Evolutionary conservation across 2,329 filamentous ascomycete species (phyloP), one percentile per base, ranked within the genome.

Genomic region (Aspergillus sclerotialis): DNA sequence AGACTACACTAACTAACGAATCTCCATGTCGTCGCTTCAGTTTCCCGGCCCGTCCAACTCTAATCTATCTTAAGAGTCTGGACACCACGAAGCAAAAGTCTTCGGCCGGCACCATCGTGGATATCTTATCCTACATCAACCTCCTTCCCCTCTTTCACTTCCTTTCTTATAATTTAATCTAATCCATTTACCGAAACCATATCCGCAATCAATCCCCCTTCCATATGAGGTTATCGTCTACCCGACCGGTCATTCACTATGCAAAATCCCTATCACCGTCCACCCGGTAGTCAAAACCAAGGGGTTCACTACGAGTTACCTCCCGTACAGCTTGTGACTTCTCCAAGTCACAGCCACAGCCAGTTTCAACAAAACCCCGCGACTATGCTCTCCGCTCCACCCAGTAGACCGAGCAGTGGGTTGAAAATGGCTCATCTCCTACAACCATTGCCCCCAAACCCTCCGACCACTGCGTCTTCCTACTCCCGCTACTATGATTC

Each of bases 361-460:
- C 50, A 52, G 30, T 53, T 56, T 36, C 50, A 40, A 28, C 42
- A 47, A 26, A 47, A 49, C 27, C 45, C 57, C 23, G 47, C 50
- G 27, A 39, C 47, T 18, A 39, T 60, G 29, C 49, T 55, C 30
- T 61, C 61, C 42, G 55, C 58, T 42, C 56, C 60, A 37, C 58
- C 60, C 25, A 60, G 56, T 44, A 56, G 60, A 39, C 55, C 61
- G 9, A 49, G 49, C 35, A 64, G 60, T 39, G 58, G 58, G 17
- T 44, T 67, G 49, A 57, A 58, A 23, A 64, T 66, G 57, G 49
- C 60, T 19, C 61, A 63, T 51, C 51, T 64, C 23, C 41, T 65
- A 28, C 63, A 65, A 38, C 59, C 55, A 11, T 48, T 61, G 36
- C 36, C 52, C 1, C 53, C 53, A 13, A 39, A 36, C 10, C 39